phyloP scores from a whole-genome alignment of 2,329 filamentous ascomycete species.

The Tympanopsis confertula region DNA sequence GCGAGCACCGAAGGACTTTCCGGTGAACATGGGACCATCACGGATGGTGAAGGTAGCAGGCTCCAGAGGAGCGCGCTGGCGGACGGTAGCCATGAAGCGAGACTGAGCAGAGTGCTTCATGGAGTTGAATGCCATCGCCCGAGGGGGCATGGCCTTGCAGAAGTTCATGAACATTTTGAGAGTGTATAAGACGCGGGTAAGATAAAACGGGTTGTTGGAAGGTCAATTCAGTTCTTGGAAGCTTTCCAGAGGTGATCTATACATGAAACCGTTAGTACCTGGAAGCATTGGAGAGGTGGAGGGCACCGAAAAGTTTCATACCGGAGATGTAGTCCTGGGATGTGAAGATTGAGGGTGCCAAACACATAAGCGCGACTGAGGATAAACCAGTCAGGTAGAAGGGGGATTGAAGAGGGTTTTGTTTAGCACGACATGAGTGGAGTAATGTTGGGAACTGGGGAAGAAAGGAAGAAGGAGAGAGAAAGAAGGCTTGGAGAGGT shows the following conservation, averaged over 20 bases:
- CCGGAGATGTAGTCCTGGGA: constrained; percentile 37
- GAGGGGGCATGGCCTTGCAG: not conserved
- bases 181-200: not conserved
- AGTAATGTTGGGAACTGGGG: not conserved
- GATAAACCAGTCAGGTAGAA: not conserved
- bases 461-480: not conserved
- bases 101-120: not conserved
- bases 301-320: too few relatives aligned
- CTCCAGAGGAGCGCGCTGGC: not conserved
- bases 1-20: constrained; percentile 92
- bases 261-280: not conserved
- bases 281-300: too few relatives aligned
- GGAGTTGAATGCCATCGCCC: not conserved
- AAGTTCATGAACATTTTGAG: not conserved
- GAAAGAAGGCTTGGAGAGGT: not conserved
- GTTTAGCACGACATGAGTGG: not conserved
- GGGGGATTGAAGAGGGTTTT: not conserved
- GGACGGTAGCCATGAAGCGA: constrained; percentile 1
- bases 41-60: constrained; percentile 17
- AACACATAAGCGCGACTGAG: constrained; percentile 68
- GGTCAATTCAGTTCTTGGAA: not conserved
- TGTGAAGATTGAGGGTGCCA: constrained; percentile 73
- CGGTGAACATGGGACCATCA: constrained; percentile 92
- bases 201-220: not conserved
- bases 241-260: constrained; percentile 1